A percentile compares a stretch with the other conserved stretches of the same genome.
These are phyloP conservation scores for Linum tenue DNA, from an alignment of 345 rosid species.

Conservation along the genomic window DNA sequence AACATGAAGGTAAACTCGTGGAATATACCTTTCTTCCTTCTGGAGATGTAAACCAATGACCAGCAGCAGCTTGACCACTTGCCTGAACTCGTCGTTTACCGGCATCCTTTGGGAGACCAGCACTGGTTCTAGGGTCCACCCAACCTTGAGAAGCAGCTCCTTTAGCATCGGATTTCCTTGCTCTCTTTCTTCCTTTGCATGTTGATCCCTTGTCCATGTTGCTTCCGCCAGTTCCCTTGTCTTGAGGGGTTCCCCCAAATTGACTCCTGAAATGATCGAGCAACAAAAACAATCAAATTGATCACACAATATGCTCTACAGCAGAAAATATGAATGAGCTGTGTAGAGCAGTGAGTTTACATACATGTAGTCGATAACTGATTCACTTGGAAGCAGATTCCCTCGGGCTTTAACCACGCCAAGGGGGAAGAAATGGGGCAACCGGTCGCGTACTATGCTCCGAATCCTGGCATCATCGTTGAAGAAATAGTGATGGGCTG, in stretches of 20 bases:
- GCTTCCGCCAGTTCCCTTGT: constrained; percentile 19
- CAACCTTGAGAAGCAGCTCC: constrained; percentile 40
- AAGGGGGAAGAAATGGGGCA: constrained; percentile 66
- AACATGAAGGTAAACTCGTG: background rate
- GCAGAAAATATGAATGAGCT: background rate
- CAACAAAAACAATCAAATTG: constrained; percentile 2
- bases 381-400: constrained; percentile 27
- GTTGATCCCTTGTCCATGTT: constrained; percentile 27
- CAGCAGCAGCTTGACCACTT: constrained; percentile 35
- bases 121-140: constrained; percentile 47
- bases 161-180: constrained; percentile 28
- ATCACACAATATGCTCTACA: background rate
- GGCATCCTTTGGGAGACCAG: constrained; percentile 53
- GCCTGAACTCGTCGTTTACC: constrained; percentile 75
- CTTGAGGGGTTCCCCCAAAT: constrained; percentile 52
- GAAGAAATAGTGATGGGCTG: constrained; percentile 68
- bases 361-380: constrained; percentile 60
- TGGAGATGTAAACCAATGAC: constrained; percentile 75
- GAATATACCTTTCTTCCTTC: constrained; percentile 69
- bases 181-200: constrained; percentile 31
- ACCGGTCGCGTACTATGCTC: constrained; percentile 41
- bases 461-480: constrained; percentile 62
- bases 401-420: constrained; percentile 28
- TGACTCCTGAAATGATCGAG: constrained; percentile 49
- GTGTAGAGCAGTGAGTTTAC: constrained; percentile 4